A percentile compares a stretch with the other conserved stretches of the same genome.
phyloP scores from a whole-genome alignment of 2,329 filamentous ascomycete genomes.

The Graphilbum ipis-grandicollis region DNA sequence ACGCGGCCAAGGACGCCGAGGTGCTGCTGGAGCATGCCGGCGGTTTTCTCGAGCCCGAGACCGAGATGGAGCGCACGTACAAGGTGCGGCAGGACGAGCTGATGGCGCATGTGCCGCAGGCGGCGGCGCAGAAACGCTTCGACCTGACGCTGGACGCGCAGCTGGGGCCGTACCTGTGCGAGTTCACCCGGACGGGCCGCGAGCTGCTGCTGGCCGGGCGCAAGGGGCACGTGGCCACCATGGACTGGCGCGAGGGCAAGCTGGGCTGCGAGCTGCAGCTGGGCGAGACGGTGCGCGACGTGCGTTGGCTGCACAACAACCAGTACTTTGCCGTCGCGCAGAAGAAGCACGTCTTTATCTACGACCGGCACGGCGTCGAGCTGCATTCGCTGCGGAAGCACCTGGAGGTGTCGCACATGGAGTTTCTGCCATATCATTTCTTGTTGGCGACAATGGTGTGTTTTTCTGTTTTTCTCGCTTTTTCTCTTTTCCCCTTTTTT shows the following conservation, averaged over 20 bases:
- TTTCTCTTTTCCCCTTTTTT: not conserved
- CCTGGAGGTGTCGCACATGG: slow-evolving; percentile 79
- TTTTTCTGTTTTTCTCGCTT: slow-evolving; percentile 10
- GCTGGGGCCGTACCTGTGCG: slow-evolving; percentile 72
- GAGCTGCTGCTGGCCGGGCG: slow-evolving; percentile 72
- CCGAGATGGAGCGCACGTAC: slow-evolving; percentile 79
- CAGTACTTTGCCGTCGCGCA: slow-evolving; percentile 90
- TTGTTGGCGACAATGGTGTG: slow-evolving; percentile 70
- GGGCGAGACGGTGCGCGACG: slow-evolving; percentile 76
- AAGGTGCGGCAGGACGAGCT: slow-evolving; percentile 85
- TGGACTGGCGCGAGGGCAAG: slow-evolving; percentile 91
- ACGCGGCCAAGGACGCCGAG: slow-evolving; percentile 87
- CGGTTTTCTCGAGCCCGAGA: slow-evolving; percentile 78
- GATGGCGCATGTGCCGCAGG: slow-evolving; percentile 51
- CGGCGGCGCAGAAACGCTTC: slow-evolving; percentile 84
- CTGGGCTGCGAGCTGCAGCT: slow-evolving; percentile 76
- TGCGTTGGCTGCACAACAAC: slow-evolving; percentile 86
- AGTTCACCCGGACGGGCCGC: slow-evolving; percentile 80
- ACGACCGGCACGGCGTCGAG: slow-evolving; percentile 80
- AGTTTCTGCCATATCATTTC: slow-evolving; percentile 94
- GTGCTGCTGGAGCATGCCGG: slow-evolving; percentile 75
- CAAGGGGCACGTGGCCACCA: slow-evolving; percentile 88
- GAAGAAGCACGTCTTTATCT: slow-evolving; percentile 94
- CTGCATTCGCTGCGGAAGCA: slow-evolving; percentile 83
- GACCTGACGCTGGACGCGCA: slow-evolving; percentile 61